Conservation (phyloP, 1,284 basidiomycete genomes). For the Volvariella surrecta region DNA sequence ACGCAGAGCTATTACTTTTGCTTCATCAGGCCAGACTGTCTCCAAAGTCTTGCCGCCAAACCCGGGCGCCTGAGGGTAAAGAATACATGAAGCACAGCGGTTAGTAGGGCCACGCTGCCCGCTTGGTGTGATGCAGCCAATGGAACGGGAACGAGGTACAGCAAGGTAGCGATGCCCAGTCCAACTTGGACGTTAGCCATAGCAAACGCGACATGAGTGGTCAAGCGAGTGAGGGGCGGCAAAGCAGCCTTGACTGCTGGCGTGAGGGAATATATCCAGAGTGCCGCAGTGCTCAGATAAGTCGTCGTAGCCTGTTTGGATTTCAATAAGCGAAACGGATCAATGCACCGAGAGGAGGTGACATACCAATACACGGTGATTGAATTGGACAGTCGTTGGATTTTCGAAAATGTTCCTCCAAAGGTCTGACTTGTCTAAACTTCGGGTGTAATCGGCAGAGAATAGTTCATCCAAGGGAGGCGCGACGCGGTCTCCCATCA, state of each 20-base stretch:
- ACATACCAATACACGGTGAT: slow-evolving; percentile 86
- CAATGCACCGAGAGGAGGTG: background rate
- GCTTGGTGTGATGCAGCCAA: slow-evolving; percentile 94
- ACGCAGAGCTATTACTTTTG: too few relatives aligned
- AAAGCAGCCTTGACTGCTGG: slow-evolving; percentile 50
- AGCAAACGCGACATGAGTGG: slow-evolving; percentile 64
- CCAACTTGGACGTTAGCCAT: slow-evolving; percentile 85
- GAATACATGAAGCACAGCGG: slow-evolving; percentile 75
- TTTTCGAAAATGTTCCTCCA: slow-evolving; percentile 97
- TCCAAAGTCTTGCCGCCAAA: slow-evolving; percentile 57
- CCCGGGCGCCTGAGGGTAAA: slow-evolving; percentile 70
- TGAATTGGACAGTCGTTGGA: slow-evolving; percentile 95
- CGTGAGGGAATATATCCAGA: slow-evolving; percentile 52
- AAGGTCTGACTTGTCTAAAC: slow-evolving; percentile 57
- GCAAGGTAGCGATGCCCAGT: slow-evolving; percentile 85
- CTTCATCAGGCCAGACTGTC: slow-evolving; percentile 12
- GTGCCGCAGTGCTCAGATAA: slow-evolving; percentile 58
- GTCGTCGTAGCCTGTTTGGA: slow-evolving; percentile 68
- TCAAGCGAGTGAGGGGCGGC: slow-evolving; percentile 57
- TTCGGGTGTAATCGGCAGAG: slow-evolving; percentile 66
- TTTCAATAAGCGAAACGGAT: slow-evolving; percentile 4
- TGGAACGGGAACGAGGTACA: slow-evolving; percentile 92
- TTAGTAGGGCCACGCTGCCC: slow-evolving; percentile 84
- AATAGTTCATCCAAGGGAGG: slow-evolving; percentile 86
- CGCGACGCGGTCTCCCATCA: slow-evolving; percentile 86